Evolutionary conservation across 257 asterid genomes (phyloP).

Genomic region (Penstemon barbatus): DNA sequence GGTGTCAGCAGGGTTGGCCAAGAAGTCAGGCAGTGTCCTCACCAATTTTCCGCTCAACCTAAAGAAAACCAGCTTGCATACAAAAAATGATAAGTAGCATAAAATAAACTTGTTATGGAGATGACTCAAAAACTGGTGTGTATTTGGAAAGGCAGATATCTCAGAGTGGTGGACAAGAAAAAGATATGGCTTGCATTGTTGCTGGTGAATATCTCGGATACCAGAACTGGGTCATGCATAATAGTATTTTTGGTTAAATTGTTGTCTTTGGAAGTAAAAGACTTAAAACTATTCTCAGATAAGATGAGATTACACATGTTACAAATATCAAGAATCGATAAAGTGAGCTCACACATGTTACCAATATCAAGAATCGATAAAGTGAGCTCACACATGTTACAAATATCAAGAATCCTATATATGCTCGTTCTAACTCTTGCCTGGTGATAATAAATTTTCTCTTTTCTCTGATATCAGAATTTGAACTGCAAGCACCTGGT

Average conservation of each 20-base stretch:
- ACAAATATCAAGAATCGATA: conserved; percentile 20
- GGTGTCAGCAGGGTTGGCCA: conserved; percentile 10
- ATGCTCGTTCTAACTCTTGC: conserved; percentile 39
- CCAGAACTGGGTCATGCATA: not conserved
- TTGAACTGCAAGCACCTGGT: conserved; percentile 78
- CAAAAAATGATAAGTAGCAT: conserved; percentile 3
- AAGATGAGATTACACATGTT: not conserved
- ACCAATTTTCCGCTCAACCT: not conserved
- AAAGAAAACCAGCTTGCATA: conserved; percentile 9
- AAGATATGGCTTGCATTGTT: not conserved
- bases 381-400: conserved; percentile 6
- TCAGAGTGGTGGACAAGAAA: not conserved
- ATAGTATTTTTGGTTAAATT: conserved; percentile 2
- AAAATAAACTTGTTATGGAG: not conserved
- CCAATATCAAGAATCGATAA: conserved; percentile 19
- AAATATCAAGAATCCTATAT: conserved; percentile 10
- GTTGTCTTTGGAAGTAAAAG: not conserved
- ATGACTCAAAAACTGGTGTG: not conserved
- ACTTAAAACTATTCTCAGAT: too few relatives aligned
- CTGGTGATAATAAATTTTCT: conserved; percentile 66
- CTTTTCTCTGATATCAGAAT: conserved; percentile 81
- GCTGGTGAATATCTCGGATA: not conserved
- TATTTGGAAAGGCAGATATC: not conserved
- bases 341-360: conserved; percentile 3
- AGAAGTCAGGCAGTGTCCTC: conserved; percentile 17